phyloP scores from a whole-genome alignment of 768 basidiomycete species.

The Tubosaeta sp. region DNA sequence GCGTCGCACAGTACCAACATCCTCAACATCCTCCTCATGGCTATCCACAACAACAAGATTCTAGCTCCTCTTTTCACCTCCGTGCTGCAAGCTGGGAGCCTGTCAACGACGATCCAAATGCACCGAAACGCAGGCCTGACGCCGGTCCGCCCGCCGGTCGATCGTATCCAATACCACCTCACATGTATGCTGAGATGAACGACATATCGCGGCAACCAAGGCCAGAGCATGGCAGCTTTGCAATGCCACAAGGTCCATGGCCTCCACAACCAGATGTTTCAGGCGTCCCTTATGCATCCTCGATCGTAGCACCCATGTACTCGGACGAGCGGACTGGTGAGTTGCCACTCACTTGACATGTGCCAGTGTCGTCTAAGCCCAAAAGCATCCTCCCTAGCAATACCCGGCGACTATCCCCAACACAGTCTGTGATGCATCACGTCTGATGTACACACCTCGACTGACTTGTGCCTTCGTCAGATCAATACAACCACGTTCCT shows the following conservation, averaged over 20 bases:
- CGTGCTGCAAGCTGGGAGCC: conserved; percentile 59
- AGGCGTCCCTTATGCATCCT: conserved; percentile 39
- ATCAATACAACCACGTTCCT: conserved; percentile 31
- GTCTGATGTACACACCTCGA: conserved; percentile 1
- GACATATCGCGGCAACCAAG: conserved; percentile 26
- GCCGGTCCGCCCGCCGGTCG: conserved; percentile 29
- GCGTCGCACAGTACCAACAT: conserved; percentile 28
- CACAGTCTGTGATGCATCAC: conserved; percentile 36
- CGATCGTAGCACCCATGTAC: conserved; percentile 45
- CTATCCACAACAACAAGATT: conserved; percentile 28
- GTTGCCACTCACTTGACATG: conserved; percentile 16
- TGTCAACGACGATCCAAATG: conserved; percentile 33
- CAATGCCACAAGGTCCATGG: conserved; percentile 30
- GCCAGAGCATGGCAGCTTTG: conserved; percentile 27
- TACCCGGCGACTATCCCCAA: conserved; percentile 41
- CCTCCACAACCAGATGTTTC: conserved; percentile 31
- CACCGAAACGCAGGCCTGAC: conserved; percentile 34
- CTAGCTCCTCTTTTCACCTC: conserved; percentile 45
- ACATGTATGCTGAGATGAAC: conserved; percentile 34
- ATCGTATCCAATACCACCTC: conserved; percentile 33
- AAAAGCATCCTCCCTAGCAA: conserved; percentile 28
- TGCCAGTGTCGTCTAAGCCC: conserved; percentile 12
- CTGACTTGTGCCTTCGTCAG: conserved; percentile 23
- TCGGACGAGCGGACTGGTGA: conserved; percentile 57
- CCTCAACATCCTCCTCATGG: conserved; percentile 22